Conservation (phyloP, 1,139 yeast species). For the Yamadazyma sp. region DNA sequence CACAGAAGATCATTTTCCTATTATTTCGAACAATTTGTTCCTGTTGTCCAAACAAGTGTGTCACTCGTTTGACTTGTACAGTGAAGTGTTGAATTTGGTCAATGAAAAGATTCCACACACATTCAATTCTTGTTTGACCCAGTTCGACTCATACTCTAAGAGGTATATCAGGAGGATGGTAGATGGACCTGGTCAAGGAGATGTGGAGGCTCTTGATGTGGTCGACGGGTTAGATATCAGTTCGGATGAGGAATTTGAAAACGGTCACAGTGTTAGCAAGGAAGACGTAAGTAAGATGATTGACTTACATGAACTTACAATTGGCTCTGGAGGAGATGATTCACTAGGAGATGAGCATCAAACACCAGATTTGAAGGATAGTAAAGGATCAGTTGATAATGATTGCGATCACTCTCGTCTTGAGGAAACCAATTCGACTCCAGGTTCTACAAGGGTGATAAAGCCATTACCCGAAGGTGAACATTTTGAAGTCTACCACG, state of each 20-base stretch:
- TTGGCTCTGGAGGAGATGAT: neutral
- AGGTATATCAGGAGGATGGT: neutral
- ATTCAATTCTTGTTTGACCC: conserved; percentile 3
- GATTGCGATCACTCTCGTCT: neutral
- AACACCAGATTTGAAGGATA: neutral
- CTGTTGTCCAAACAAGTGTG: conserved; percentile 24
- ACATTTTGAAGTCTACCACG: neutral
- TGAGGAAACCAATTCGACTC: neutral
- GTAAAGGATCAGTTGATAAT: neutral
- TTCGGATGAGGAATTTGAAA: conserved; percentile 2
- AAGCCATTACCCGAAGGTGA: neutral
- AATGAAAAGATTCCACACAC: conserved; percentile 2
- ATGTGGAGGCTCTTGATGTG: conserved; percentile 44
- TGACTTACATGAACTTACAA: neutral
- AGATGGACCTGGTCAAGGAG: conserved; percentile 16
- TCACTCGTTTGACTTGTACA: conserved; percentile 3
- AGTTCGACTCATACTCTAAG: conserved; percentile 3
- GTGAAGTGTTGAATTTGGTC: conserved; percentile 1
- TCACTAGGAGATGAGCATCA: neutral
- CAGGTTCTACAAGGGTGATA: no score
- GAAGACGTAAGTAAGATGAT: conserved; percentile 5
- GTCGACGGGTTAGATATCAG: conserved; percentile 41
- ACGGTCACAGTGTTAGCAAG: neutral
- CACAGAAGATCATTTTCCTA: conserved; percentile 32
- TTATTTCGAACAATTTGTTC: conserved; percentile 28